Evolutionary conservation across 441 rosid species (phyloP), one percentile per base, ranked within the genome.

Genomic region (Cnidoscolus chayamansa): DNA sequence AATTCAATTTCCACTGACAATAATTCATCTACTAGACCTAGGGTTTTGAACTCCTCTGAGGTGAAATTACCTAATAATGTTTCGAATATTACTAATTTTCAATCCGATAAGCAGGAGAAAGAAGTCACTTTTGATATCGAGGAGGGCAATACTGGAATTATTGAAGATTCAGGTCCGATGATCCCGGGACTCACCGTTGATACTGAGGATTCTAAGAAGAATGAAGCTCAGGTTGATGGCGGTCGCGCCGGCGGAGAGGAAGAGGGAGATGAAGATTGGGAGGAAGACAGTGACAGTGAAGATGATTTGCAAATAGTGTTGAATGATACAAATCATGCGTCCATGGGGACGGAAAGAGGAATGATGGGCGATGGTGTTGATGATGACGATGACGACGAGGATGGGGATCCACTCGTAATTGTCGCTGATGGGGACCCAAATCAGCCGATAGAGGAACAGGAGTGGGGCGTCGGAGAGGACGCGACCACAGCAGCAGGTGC

Each of bases 281-380:
- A 69, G 63, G 82, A 76, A 31, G 82, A 79, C 19, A 93, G 99
- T 82, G 99, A 95, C 74, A 95, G 99, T 82, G 99, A 95, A 60
- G 99, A 95, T 74, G 99, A 90, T 86, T 83, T 95, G 82, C 89
- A 93, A 82, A 95, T 92, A 69, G 97, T 95, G 66, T 81, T 95
- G 87, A 93, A 95, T 68, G 97, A 91, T 43, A 85, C 80, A 56
- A 84, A 80, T 75, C 89, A 81, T 35, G 92, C 85, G 7, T 81
- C 86, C 57, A 77, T 81, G 79, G 94, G 83, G 74, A 78, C 77
- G 84, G 86, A 79, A 59, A 80, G 88, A 85, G 80, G 81, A 40
- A 78, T 76, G 71, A 73, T 76, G 70, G 87, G 63, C 11, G 86
- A 64, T 30, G 74, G 50, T 1, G 74, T 55, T 0, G 76, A 37